Evolutionary conservation across 805 yeast species (phyloP).

Genomic region (Priceomyces haplophilus): DNA sequence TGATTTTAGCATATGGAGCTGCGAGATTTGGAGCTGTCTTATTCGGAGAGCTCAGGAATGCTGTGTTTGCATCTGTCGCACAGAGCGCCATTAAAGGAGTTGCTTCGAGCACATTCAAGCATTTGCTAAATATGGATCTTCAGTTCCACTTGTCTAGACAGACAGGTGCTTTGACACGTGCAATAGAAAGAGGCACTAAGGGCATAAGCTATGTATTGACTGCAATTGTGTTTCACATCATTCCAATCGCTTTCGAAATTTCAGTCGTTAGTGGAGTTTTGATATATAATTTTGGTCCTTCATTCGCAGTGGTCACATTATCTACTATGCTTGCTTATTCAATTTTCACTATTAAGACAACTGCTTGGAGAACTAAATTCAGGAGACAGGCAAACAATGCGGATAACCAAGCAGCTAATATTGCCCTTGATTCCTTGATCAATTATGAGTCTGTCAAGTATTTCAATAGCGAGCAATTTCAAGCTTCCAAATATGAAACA

Average conservation of each 20-base stretch:
- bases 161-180: slow-evolving; percentile 94
- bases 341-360: slow-evolving; percentile 81
- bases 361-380: slow-evolving; percentile 94
- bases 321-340: slow-evolving; percentile 88
- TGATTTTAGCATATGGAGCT: slow-evolving; percentile 84
- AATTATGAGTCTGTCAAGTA: slow-evolving; percentile 93
- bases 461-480: slow-evolving; percentile 85
- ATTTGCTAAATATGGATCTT: slow-evolving; percentile 77
- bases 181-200: slow-evolving; percentile 96
- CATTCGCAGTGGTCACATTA: slow-evolving; percentile 86
- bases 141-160: slow-evolving; percentile 88
- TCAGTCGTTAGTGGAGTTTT: slow-evolving; percentile 89
- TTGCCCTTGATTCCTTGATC: slow-evolving; percentile 89
- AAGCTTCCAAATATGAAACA: slow-evolving; percentile 72
- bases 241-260: slow-evolving; percentile 91
- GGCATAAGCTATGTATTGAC: slow-evolving; percentile 91
- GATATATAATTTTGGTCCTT: slow-evolving; percentile 85
- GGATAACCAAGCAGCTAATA: slow-evolving; percentile 92
- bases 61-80: slow-evolving; percentile 92
- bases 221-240: slow-evolving; percentile 96
- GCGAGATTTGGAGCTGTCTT: slow-evolving; percentile 93
- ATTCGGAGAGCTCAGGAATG: slow-evolving; percentile 92
- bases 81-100: slow-evolving; percentile 91
- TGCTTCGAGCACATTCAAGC: slow-evolving; percentile 82
- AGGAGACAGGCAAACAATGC: slow-evolving; percentile 85